Conservation (phyloP, 352 stramenopile genomes). For the Globisporangium uncinulatum region DNA sequence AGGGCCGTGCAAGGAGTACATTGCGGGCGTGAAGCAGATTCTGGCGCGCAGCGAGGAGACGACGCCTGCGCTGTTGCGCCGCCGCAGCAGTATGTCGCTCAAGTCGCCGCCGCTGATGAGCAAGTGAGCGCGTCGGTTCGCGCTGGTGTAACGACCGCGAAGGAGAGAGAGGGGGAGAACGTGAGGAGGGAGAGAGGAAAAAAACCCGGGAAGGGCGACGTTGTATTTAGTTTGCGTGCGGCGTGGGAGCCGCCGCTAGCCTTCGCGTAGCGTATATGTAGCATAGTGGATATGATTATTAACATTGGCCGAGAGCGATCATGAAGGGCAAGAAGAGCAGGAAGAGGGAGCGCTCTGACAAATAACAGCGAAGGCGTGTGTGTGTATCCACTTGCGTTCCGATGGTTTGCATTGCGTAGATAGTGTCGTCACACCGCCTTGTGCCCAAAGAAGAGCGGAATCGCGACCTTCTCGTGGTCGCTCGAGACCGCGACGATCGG, state of each 20-base stretch:
- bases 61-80: conserved; percentile 33
- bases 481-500: conserved; percentile 24
- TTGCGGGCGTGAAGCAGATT: conserved; percentile 82
- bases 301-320: neutral
- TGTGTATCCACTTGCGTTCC: neutral
- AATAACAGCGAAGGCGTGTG: neutral
- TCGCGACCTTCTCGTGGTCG: conserved; percentile 10
- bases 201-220: neutral
- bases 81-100: conserved; percentile 58
- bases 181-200: no score
- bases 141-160: neutral
- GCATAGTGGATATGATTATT: conserved; percentile 2
- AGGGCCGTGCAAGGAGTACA: conserved; percentile 78
- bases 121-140: conserved; percentile 5
- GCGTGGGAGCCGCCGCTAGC: neutral
- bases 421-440: neutral
- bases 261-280: conserved; percentile 5
- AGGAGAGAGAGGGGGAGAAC: conserved; percentile 4
- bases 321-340: neutral
- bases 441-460: conserved; percentile 20
- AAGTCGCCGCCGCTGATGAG: conserved; percentile 30
- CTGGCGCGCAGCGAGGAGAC: conserved; percentile 61
- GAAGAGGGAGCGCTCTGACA: neutral
- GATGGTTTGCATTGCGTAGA: neutral
- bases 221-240: conserved; percentile 12